Evolutionary conservation across 2,329 filamentous ascomycete species (phyloP), one percentile per base, ranked within the genome.

Genomic region (Intubia oerlemansii): DNA sequence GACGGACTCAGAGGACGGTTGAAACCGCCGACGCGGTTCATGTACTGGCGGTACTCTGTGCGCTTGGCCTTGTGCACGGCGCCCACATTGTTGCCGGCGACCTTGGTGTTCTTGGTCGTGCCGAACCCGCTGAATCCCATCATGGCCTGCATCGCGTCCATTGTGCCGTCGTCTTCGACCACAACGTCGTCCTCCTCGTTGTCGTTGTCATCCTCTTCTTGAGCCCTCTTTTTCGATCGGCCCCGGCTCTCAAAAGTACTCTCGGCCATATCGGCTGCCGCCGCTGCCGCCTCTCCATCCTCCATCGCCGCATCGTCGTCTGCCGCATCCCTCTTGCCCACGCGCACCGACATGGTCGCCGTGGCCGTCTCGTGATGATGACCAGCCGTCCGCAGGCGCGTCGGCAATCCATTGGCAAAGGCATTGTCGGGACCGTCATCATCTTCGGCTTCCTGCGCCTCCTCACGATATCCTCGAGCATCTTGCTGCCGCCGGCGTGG

Each of bases 31-130:
- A 70, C 59, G 32, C 78, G 65, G 45, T 88, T 88, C 70, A 98
- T 98, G 51, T 98, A 98, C 63, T 98, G 88, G 41, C 88, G 65
- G 45, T 93, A 95, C 57, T 90, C 68, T 10, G 74, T 78, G 66
- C 81, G 84, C 68, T 92, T 93, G 54, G 88, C 81, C 59, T 88
- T 93, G 39, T 74, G 60, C 29, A 93, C 70, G 0, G 60, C 80
- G 31, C 78, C 84, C 24, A 74, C 68, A 44, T 82, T 70, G 46
- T 98, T 98, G 2, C 88, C 88, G 0, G 66, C 62, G 2, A 98
- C 72, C 46, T 93, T 90, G 31, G 76, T 81, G 34, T 78, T 70
- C 51, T 95, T 90, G 13, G 88, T 95, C 15, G 69, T 72, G 33
- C 71, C 73, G 51, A 95, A 98, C 1, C 64, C 67, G 12, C 70